A percentile compares a stretch with the other conserved stretches of the same genome.
Evolutionary conservation across 2,329 filamentous ascomycete species (phyloP).

Genomic region (Lachnellula hyalina): DNA sequence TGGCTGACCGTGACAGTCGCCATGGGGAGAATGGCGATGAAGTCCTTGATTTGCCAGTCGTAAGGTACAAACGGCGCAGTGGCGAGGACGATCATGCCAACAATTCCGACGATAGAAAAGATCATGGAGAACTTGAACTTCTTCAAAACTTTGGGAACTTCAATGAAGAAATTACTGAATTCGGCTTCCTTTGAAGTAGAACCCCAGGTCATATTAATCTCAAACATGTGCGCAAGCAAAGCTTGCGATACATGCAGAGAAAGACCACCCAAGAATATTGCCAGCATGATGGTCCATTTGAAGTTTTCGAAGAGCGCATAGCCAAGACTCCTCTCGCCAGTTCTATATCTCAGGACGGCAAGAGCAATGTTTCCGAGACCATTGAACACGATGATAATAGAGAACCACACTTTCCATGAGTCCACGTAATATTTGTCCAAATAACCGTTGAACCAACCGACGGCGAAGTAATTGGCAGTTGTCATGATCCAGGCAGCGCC

Average conservation of each 20-base stretch:
- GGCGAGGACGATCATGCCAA: slow-evolving; percentile 54
- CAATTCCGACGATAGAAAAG: slow-evolving; percentile 47
- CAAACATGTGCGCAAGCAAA: slow-evolving; percentile 75
- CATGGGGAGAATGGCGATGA: slow-evolving; percentile 73
- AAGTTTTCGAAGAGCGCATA: slow-evolving; percentile 57
- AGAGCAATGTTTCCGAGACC: slow-evolving; percentile 68
- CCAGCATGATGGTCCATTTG: slow-evolving; percentile 69
- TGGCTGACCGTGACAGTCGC: slow-evolving; percentile 64
- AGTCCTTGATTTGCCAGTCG: slow-evolving; percentile 62
- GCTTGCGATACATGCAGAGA: slow-evolving; percentile 78
- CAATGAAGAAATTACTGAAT: slow-evolving; percentile 78
- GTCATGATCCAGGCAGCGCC: slow-evolving; percentile 72
- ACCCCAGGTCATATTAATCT: slow-evolving; percentile 82
- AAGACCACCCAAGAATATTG: slow-evolving; percentile 77
- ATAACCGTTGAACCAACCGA: slow-evolving; percentile 71
- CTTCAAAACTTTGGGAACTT: slow-evolving; percentile 72
- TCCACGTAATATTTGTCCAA: slow-evolving; percentile 78
- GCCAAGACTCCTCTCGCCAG: slow-evolving; percentile 57
- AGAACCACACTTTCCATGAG: slow-evolving; percentile 75
- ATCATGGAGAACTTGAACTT: slow-evolving; percentile 54
- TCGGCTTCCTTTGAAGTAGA: slow-evolving; percentile 79
- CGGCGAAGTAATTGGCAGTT: slow-evolving; percentile 67
- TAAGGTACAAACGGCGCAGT: slow-evolving; percentile 59
- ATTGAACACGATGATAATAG: slow-evolving; percentile 73
- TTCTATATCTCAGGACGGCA: slow-evolving; percentile 67